Evolutionary conservation across 352 stramenopile genomes (phyloP), one percentile per base, ranked within the genome.

Genomic region (Globisporangium barbulae): DNA sequence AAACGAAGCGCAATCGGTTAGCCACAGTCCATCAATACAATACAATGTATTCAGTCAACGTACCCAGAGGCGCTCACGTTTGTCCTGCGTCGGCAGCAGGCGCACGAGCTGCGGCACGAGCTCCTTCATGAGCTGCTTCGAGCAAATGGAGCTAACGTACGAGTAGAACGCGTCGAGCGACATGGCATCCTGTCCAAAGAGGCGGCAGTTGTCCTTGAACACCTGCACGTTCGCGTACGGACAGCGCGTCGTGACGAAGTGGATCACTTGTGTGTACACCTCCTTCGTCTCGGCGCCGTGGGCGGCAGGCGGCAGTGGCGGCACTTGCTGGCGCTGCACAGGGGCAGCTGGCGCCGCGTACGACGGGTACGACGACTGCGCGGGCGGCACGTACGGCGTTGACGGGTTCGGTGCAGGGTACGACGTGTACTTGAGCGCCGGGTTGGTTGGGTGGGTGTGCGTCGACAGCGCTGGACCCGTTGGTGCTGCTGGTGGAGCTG

Each of bases 161-260:
- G 76, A 86, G 48, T 91, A 92, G 70, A 78, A 95, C 17, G 81
- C 84, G 39, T 93, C 87, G 47, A 95, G 65, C 35, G 87, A 89
- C 83, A 95, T 90, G n/a, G 79, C 67, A 37, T 95, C 87, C 44
- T 95, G 87, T 2, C 87, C 87, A 50, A 95, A 95, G 25, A 90
- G 81, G 31, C 87, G 85, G 67, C 87, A 95, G 71, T 95, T 95
- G 70, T 95, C 87, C 69, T 95, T 95, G 65, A 95, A 95, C 37
- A 82, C 70, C 59, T 92, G 81, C 53, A 93, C 53, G 39, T 95
- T 90, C 2, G 87, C 87, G 70, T 95, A 87, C 42, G 87, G 85
- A 53, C 86, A 93, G 49, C 86, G 86, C 28, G 75, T 76, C 52
- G 81, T 76, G 22, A 95, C 70, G 21, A 95, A 90, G 47, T 80